phyloP scores from a whole-genome alignment of 352 stramenopile species.

The Lagenidium sp. region DNA sequence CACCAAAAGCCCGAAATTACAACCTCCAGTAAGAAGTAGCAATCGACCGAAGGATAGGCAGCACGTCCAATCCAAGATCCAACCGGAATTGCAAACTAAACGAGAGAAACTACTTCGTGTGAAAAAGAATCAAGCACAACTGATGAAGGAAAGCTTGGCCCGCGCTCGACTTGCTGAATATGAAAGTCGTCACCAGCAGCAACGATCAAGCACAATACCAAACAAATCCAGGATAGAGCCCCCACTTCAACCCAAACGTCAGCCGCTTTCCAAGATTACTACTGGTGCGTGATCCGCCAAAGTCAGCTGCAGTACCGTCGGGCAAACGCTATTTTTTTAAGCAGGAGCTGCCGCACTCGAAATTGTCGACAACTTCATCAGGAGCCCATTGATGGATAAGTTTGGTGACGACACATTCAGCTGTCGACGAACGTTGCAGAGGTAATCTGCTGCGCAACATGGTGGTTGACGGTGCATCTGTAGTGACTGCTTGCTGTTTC shows the following conservation, averaged over 20 bases:
- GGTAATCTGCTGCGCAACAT: no score
- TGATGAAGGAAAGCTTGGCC: slow-evolving; percentile 61
- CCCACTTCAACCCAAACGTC: slow-evolving; percentile 12
- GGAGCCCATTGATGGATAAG: slow-evolving; percentile 60
- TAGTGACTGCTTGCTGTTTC: neutral
- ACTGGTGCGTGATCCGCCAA: no score
- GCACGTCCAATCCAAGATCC: slow-evolving; percentile 36
- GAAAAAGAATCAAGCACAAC: slow-evolving; percentile 69
- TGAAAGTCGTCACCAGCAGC: slow-evolving; percentile 26
- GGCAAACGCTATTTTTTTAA: no score
- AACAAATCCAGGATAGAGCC: no score
- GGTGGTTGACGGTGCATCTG: no score
- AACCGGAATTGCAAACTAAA: slow-evolving; percentile 37
- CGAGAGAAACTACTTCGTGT: slow-evolving; percentile 58
- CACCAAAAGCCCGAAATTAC: neutral
- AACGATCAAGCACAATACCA: no score
- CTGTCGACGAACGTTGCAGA: no score
- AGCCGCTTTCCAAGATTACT: slow-evolving; percentile 42
- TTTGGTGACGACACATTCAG: slow-evolving; percentile 26
- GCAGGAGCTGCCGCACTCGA: slow-evolving; percentile 63
- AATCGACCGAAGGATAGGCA: slow-evolving; percentile 6
- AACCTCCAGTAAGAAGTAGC: neutral
- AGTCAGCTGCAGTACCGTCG: no score
- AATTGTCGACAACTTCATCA: slow-evolving; percentile 78
- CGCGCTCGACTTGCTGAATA: slow-evolving; percentile 49